A percentile compares a stretch with the other conserved stretches of the same genome.
Evolutionary conservation across 495 filamentous ascomycete species (phyloP).

Genomic region (Hypoxylon subgilvum): DNA sequence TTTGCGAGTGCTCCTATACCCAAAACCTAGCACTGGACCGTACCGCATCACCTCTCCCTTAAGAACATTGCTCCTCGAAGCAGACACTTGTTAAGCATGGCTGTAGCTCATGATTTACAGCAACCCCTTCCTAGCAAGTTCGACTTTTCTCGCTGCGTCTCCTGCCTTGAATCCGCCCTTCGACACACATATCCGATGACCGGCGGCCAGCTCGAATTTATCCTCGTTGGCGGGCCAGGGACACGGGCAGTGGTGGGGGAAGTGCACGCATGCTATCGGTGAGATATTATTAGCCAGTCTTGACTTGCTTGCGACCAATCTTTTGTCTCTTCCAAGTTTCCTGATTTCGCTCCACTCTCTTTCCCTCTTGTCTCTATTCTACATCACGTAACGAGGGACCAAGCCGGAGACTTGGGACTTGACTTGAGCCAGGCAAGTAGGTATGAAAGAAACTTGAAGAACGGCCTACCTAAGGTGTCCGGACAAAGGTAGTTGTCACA

Average conservation of each 20-base stretch:
- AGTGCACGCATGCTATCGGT: slow-evolving; percentile 83
- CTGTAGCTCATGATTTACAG: slow-evolving; percentile 55
- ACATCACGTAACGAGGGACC: too few species aligned
- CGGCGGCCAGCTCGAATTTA: slow-evolving; percentile 85
- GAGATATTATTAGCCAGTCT: neutral
- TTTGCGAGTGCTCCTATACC: too few species aligned
- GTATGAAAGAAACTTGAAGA: too few species aligned
- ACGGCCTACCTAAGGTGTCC: slow-evolving; percentile 72
- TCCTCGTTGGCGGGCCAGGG: slow-evolving; percentile 80
- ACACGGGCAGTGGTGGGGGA: slow-evolving; percentile 94
- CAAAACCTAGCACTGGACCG: too few species aligned
- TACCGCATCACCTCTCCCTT: neutral
- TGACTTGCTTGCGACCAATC: too few species aligned
- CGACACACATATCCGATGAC: slow-evolving; percentile 78
- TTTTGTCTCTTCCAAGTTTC: too few species aligned
- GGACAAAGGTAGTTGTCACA: slow-evolving; percentile 94
- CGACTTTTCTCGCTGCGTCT: slow-evolving; percentile 77
- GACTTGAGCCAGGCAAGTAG: too few species aligned
- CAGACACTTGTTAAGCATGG: too few species aligned
- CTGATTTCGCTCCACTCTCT: too few species aligned
- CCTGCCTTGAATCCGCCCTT: slow-evolving; percentile 80
- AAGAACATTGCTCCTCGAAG: slow-evolving; percentile 3
- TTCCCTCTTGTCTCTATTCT: too few species aligned
- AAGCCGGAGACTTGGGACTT: too few species aligned
- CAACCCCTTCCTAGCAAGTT: slow-evolving; percentile 82